Conservation (phyloP, 2,329 filamentous ascomycete genomes). For the Tothia fuscella region DNA sequence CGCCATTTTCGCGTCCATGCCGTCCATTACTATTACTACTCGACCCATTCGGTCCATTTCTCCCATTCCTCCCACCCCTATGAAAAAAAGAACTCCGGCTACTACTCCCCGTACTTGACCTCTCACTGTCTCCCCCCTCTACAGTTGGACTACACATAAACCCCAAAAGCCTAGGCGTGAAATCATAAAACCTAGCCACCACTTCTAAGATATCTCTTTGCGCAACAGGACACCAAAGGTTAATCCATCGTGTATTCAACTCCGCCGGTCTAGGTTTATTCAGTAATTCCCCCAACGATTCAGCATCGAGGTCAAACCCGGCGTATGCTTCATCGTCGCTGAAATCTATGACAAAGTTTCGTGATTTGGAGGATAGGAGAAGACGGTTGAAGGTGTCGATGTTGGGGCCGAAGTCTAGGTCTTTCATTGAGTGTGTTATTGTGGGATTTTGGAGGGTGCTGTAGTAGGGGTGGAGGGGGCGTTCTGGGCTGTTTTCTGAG, state of each 20-base stretch:
- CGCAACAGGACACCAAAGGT: constrained; percentile 56
- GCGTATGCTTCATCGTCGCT: constrained; percentile 43
- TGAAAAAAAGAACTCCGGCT: constrained; percentile 6
- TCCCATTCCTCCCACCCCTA: no score
- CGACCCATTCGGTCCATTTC: no score
- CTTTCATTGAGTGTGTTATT: constrained; percentile 14
- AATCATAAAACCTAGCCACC: constrained; percentile 52
- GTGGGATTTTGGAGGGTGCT: background rate
- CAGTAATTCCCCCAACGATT: constrained; percentile 31
- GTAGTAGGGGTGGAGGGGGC: constrained; percentile 7
- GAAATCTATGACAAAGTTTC: constrained; percentile 57
- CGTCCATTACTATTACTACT: no score
- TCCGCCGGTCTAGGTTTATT: constrained; percentile 32
- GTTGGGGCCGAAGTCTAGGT: constrained; percentile 41
- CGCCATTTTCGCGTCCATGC: no score
- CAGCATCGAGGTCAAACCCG: constrained; percentile 39
- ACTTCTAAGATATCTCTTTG: constrained; percentile 45
- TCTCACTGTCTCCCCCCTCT: constrained; percentile 14
- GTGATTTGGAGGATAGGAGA: constrained; percentile 30
- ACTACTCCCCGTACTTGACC: constrained; percentile 2
- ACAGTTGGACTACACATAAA: constrained; percentile 50
- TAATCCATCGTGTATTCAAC: constrained; percentile 58
- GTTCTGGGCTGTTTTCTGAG: no score
- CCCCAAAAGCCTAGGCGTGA: constrained; percentile 53
- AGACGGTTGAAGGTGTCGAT: constrained; percentile 34